phyloP scores from a whole-genome alignment of 495 filamentous ascomycete genomes.

The Penicillium simplicissimum region DNA sequence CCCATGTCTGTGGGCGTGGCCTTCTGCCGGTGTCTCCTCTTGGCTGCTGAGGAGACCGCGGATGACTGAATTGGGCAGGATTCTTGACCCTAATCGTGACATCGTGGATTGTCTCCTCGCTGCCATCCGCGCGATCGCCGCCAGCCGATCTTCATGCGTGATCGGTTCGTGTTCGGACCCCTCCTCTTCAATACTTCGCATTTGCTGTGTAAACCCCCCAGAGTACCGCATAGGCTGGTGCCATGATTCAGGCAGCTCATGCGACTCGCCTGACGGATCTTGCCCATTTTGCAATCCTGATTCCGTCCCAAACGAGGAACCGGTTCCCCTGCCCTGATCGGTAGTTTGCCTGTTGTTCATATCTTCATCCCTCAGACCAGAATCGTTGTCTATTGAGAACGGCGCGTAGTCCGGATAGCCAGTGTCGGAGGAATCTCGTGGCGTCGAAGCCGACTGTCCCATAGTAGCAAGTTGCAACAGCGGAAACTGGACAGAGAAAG shows the following conservation, averaged over 20 bases:
- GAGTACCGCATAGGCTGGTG: constrained; percentile 23
- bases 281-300: constrained; percentile 20
- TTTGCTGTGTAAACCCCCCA: constrained; percentile 25
- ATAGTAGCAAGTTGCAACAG: constrained; percentile 41
- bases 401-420: constrained; percentile 25
- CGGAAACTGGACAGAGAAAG: constrained; percentile 17
- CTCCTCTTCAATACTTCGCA: constrained; percentile 42
- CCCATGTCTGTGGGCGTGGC: constrained; percentile 51
- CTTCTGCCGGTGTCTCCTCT: constrained; percentile 51
- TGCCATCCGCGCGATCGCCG: constrained; percentile 43
- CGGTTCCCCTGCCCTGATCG: constrained; percentile 32
- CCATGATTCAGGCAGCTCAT: constrained; percentile 21
- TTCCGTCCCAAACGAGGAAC: constrained; percentile 23
- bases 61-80: constrained; percentile 52
- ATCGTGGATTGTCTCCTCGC: constrained; percentile 53
- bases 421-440: constrained; percentile 39
- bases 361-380: constrained; percentile 39
- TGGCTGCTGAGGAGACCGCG: constrained; percentile 46
- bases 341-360: constrained; percentile 40
- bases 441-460: constrained; percentile 51
- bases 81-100: constrained; percentile 51
- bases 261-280: constrained; percentile 13
- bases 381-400: constrained; percentile 26
- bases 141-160: constrained; percentile 36
- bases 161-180: constrained; percentile 26